phyloP scores from a whole-genome alignment of 208 protist genomes.

The Angomonas desouzai region DNA sequence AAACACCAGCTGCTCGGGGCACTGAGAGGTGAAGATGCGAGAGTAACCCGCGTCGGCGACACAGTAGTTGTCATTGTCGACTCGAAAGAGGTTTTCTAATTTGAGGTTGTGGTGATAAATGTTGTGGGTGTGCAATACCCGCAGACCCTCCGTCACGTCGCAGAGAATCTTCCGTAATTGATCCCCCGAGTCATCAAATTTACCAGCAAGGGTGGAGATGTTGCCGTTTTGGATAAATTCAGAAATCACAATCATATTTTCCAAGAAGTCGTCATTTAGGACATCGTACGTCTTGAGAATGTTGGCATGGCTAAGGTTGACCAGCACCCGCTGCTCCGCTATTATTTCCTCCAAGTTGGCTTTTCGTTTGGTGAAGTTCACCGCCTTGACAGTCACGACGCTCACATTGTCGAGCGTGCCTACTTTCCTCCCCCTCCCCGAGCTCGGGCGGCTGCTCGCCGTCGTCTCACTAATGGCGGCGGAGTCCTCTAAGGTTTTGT shows the following conservation, averaged over 20 bases:
- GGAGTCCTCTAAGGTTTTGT: not conserved
- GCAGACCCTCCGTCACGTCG: conserved; percentile 60
- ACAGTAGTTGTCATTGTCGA: conserved; percentile 39
- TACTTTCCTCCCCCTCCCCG: not conserved
- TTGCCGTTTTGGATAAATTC: conserved; percentile 45
- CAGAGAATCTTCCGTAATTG: conserved; percentile 44
- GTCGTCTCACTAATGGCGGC: not conserved
- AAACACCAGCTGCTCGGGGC: conserved; percentile 73
- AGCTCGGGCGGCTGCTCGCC: not conserved
- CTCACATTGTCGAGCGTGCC: conserved; percentile 11
- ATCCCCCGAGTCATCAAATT: conserved; percentile 42
- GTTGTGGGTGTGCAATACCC: conserved; percentile 64
- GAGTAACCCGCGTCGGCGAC: conserved; percentile 73
- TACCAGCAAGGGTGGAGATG: conserved; percentile 35
- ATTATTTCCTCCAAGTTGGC: conserved; percentile 41
- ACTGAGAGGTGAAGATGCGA: conserved; percentile 66
- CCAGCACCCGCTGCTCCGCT: conserved; percentile 49
- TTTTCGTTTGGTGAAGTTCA: conserved; percentile 65
- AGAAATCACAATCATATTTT: conserved; percentile 75
- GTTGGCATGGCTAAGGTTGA: conserved; percentile 47
- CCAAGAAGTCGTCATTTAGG: conserved; percentile 62
- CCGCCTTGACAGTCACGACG: conserved; percentile 49
- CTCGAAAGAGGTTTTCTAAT: conserved; percentile 74
- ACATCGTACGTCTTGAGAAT: conserved; percentile 59
- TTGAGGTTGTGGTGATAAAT: conserved; percentile 85